Base-by-base conservation (phyloP, 495 filamentous ascomycete species). In the Sordaria brevicollis region DNA sequence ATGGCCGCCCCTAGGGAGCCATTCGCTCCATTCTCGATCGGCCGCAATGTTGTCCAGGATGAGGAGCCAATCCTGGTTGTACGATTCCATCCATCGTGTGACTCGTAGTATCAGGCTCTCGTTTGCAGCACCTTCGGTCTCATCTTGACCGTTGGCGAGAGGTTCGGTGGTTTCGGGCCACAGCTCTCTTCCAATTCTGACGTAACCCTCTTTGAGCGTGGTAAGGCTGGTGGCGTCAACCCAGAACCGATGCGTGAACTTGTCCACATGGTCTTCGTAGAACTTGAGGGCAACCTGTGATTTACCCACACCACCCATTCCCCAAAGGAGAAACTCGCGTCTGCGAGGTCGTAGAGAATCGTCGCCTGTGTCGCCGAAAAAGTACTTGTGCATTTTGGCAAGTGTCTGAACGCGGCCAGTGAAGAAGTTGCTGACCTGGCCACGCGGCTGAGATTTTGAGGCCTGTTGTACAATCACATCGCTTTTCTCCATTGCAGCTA, bases 221-320 rank as follows among this genome's bases (percentile, higher is more conserved):
- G 34, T 35, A 7, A 35, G 34, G 7, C 7, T 35, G 34, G 34
- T 35, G 34, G 34, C 34, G 34, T 35, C 34, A 35, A 35, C 34
- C 34, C 34, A 35, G 7, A 35, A 35, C 7, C 34, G 34, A 35
- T 35, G 7, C 34, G 3, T 35, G 34, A 35, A 35, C 7, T 35
- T 35, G 34, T 35, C 34, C 4, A 35, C 34, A 25, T 31, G 7
- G 1, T 33, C 11, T n/a, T 77, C 66, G 0, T 25, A 35, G 10
- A 67, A 41, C 34, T 73, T 72, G 11, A 71, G 13, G 0, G 73
- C 74, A 31, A 77, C 71, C 67, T 75, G 57, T 0, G 70, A 75
- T 62, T 77, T 77, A 2, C 75, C 73, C 15, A 73, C 70, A 21
- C 75, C 75, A 11, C 67, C 68, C 67, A 74, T 65, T 1, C 74